phyloP scores from a whole-genome alignment of 176 grass and related monocot species.

The Juncus inflexus region DNA sequence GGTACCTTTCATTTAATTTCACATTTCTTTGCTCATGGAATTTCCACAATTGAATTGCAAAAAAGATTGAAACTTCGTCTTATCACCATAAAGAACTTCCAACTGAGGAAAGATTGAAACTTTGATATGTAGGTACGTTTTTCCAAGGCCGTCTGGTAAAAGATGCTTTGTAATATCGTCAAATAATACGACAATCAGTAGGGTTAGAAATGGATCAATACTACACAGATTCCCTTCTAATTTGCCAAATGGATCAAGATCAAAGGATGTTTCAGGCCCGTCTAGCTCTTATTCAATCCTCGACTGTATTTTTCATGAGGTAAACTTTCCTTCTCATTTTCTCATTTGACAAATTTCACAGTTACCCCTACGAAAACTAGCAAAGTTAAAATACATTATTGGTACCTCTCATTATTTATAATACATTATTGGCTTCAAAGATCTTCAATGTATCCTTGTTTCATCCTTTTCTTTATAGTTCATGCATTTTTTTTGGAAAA shows the following conservation, averaged over 20 bases:
- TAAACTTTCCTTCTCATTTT: constrained; percentile 12
- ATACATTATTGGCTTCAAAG: no score
- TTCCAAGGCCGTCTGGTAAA: constrained; percentile 67
- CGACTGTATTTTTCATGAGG: constrained; percentile 97
- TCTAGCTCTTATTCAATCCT: constrained; percentile 84
- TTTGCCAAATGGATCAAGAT: constrained; percentile 76
- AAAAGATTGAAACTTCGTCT: no score
- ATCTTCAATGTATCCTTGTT: no score
- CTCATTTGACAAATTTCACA: background rate
- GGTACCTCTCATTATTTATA: no score
- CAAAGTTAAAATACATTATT: no score
- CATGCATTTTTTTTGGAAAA: no score
- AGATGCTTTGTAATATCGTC: constrained; percentile 85
- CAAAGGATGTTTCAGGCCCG: constrained; percentile 58
- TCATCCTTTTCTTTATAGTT: no score
- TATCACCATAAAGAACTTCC: no score
- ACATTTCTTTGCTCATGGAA: background rate
- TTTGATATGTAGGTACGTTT: constrained; percentile 63
- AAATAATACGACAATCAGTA: constrained; percentile 69
- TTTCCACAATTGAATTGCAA: background rate
- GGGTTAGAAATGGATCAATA: constrained; percentile 70
- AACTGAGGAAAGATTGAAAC: no score
- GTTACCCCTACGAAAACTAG: no score
- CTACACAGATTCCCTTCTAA: constrained; percentile 85
- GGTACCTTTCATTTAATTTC: constrained; percentile 32